phyloP scores from a whole-genome alignment of 2,329 filamentous ascomycete genomes.

The Colletotrichum simmondsii region DNA sequence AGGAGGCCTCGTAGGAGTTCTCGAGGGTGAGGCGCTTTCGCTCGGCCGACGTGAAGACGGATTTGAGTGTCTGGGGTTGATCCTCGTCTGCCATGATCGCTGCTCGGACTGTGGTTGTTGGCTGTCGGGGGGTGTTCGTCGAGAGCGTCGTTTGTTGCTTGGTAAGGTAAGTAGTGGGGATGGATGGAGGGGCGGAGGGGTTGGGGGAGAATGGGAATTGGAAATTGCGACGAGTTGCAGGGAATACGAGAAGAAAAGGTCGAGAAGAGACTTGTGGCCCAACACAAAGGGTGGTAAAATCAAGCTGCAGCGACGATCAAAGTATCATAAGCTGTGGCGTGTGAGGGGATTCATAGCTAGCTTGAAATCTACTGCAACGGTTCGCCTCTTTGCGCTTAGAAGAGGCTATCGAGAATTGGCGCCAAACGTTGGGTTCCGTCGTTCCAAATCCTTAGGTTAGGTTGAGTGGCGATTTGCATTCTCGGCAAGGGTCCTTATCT shows the following conservation, averaged over 20 bases:
- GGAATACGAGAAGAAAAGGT: not conserved
- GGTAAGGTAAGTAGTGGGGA: not conserved
- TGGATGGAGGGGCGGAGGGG: not conserved
- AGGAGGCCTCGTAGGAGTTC: conserved; percentile 71
- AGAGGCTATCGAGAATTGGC: conserved; percentile 11
- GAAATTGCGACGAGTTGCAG: not conserved
- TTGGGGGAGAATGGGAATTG: not conserved
- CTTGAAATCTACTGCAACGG: not conserved
- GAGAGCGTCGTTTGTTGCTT: not conserved
- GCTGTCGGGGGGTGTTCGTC: not conserved
- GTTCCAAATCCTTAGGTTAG: not conserved
- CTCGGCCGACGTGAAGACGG: conserved; percentile 62
- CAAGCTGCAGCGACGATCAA: conserved; percentile 5
- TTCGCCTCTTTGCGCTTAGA: not conserved
- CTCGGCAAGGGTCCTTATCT: conserved; percentile 33
- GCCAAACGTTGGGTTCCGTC: not conserved
- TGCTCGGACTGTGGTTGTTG: not conserved
- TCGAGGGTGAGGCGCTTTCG: conserved; percentile 68
- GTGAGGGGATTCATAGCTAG: not conserved
- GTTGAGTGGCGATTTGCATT: conserved; percentile 27
- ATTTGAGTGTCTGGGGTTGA: conserved; percentile 61
- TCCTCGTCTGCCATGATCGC: conserved; percentile 48
- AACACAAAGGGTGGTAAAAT: not conserved
- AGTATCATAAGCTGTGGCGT: not conserved
- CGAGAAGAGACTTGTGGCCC: not conserved